Base-by-base conservation (phyloP, 108 stramenopile genomes). In the Fistulifera pelliculosa region DNA sequence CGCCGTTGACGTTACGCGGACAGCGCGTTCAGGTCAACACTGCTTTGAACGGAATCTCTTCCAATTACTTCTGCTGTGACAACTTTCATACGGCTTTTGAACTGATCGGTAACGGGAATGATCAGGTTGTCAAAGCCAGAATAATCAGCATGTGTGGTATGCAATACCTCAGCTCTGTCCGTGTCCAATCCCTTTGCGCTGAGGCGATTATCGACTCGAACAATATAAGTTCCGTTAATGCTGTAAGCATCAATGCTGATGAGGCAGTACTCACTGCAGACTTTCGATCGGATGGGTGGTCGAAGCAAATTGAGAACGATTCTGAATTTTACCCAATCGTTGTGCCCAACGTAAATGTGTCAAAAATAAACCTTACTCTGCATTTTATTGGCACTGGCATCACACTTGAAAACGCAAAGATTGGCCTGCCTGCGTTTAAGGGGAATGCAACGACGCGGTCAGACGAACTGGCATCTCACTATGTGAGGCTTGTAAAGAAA, bases 401-500 rank as follows among this genome's bases (percentile, higher is more conserved):
- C 15, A 50, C 15, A 15, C 15, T 50, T 10, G 26, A 24, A 19
- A 2, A 50, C 22, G 49, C 49, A 50, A 24, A 15, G 22, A 15
- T 50, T 15, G 22, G 26, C 15, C 23, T 50, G 24, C 14, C 22
- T 1, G 23, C 12, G 23, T 19, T 50, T 4, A 2, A 26, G 15
- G 49, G 49, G 2, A 50, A 26, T 15, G 21, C 13, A 13, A 4
- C 23, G 1, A 50, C 21, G 2, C 24, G 26, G 2, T 23, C 21
- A 15, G 26, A 26, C 23, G 22, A 2, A 4, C 23, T 50, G 12
- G 12, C 23, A 23, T 4, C 22, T 50, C 56, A 56, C 41, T 56
- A 56, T 18, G 17, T 39, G 13, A 26, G 18, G 21, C 40, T 24
- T 24, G 41, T 56, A 0, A 40, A 56, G 54, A 56, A 56, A 22